Conservation (phyloP, 257 asterid species). For the Ehretia macrophylla region DNA sequence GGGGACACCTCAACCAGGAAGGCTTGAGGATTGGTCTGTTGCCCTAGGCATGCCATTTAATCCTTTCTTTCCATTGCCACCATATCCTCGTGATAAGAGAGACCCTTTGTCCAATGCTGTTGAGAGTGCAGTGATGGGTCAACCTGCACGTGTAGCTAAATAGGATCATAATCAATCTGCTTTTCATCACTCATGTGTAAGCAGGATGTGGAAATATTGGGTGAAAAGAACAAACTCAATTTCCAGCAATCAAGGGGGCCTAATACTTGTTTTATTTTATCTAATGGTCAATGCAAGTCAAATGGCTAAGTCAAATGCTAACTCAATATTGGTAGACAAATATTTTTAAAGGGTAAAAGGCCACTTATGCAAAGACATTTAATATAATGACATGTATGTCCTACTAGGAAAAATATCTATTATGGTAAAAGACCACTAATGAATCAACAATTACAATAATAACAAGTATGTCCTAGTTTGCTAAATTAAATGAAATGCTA, state of each 20-base stretch:
- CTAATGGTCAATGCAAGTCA: too few relatives aligned
- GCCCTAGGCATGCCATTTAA: conserved; percentile 74
- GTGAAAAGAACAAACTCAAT: conserved; percentile 26
- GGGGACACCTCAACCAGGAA: conserved; percentile 34
- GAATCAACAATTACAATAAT: too few relatives aligned
- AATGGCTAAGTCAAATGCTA: too few relatives aligned
- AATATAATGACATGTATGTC: too few relatives aligned
- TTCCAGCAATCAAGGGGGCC: conserved; percentile 35
- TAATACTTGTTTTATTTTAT: too few relatives aligned
- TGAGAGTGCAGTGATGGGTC: conserved; percentile 22
- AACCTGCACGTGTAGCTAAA: conserved; percentile 32
- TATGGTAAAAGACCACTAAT: too few relatives aligned
- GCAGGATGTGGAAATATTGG: conserved; percentile 14
- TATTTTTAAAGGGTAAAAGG: too few relatives aligned
- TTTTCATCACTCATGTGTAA: conserved; percentile 31
- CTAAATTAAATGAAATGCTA: too few relatives aligned
- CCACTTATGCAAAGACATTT: too few relatives aligned
- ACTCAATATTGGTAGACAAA: too few relatives aligned
- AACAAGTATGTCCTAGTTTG: too few relatives aligned
- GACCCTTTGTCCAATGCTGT: conserved; percentile 13
- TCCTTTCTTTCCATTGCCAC: conserved; percentile 85
- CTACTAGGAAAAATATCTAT: too few relatives aligned
- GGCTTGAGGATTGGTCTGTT: conserved; percentile 38
- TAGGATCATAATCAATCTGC: conserved; percentile 19
- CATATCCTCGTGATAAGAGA: conserved; percentile 30